Percentiles rank a stretch among this genome's conserved stretches.
Conservation (phyloP, 371 early-diverging fungal genomes). For the Actinomucor elegans region DNA sequence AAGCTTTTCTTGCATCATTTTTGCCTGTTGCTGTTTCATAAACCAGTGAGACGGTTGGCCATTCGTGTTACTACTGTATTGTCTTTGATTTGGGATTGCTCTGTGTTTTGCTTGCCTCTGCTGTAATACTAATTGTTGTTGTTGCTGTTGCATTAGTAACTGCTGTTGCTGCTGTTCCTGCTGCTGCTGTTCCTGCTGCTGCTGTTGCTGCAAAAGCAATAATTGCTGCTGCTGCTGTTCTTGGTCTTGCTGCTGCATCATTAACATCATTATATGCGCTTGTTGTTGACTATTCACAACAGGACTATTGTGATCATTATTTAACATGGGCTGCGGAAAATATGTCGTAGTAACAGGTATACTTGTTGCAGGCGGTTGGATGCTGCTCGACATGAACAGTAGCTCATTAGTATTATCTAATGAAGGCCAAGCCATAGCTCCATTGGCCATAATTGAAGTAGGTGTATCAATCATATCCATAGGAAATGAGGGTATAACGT, state of each 20-base stretch:
- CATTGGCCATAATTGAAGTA: neutral
- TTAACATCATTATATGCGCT: constrained; percentile 1
- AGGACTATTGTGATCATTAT: too few species aligned
- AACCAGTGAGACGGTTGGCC: constrained; percentile 7
- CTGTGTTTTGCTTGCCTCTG: neutral
- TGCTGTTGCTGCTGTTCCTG: constrained; percentile 4
- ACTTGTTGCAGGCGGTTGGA: neutral
- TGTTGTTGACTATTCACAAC: too few species aligned
- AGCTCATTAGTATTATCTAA: neutral
- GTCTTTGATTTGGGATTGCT: neutral
- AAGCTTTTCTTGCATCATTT: neutral
- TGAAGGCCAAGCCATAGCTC: neutral
- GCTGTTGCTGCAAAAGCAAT: neutral
- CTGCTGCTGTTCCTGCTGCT: neutral
- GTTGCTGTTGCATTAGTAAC: neutral
- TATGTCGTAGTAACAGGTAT: neutral
- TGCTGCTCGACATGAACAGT: too few species aligned
- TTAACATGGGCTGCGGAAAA: neutral
- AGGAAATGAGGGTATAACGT: neutral
- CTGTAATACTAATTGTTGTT: neutral
- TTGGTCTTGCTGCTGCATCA: constrained; percentile 7
- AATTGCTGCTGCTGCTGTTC: neutral
- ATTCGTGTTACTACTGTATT: neutral
- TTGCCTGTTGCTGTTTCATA: constrained; percentile 8
- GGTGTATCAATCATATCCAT: neutral